A percentile compares a stretch with the other conserved stretches of the same genome.
phyloP scores from a whole-genome alignment of 23 red algal species.

The Gracilaria gracilis region DNA sequence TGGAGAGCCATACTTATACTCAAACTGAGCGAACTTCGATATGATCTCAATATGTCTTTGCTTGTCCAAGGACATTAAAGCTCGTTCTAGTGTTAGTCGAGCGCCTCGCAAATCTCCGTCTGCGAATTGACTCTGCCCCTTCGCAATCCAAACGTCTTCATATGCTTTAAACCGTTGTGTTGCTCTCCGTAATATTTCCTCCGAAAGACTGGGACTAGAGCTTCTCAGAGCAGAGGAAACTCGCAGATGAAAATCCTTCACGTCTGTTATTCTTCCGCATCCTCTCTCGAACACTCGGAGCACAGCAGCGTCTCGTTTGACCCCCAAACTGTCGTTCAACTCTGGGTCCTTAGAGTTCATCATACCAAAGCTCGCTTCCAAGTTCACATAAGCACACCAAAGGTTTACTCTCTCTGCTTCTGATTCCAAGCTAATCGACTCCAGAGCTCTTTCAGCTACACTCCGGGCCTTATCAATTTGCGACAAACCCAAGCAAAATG shows the following conservation, averaged over 20 bases:
- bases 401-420: constrained; percentile 76
- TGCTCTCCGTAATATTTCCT: constrained; percentile 75
- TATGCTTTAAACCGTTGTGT: constrained; percentile 54
- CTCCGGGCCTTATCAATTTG: constrained; percentile 81
- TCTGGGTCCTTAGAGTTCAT: constrained; percentile 39
- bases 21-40: constrained; percentile 88
- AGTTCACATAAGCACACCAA: constrained; percentile 95
- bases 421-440: constrained; percentile 65
- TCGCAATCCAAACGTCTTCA: constrained; percentile 78
- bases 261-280: constrained; percentile 71
- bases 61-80: constrained; percentile 74
- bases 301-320: constrained; percentile 65
- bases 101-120: constrained; percentile 54
- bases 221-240: constrained; percentile 56
- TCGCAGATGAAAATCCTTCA: constrained; percentile 72
- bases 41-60: constrained; percentile 77
- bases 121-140: constrained; percentile 46
- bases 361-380: constrained; percentile 80
- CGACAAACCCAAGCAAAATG: constrained; percentile 72
- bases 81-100: constrained; percentile 73
- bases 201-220: constrained; percentile 28
- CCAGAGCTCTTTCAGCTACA: constrained; percentile 87
- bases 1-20: constrained; percentile 82
- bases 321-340: constrained; percentile 34
- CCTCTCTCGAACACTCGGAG: constrained; percentile 81